Conservation (phyloP, 768 basidiomycete species). For the Xerocomus spinulosus region DNA sequence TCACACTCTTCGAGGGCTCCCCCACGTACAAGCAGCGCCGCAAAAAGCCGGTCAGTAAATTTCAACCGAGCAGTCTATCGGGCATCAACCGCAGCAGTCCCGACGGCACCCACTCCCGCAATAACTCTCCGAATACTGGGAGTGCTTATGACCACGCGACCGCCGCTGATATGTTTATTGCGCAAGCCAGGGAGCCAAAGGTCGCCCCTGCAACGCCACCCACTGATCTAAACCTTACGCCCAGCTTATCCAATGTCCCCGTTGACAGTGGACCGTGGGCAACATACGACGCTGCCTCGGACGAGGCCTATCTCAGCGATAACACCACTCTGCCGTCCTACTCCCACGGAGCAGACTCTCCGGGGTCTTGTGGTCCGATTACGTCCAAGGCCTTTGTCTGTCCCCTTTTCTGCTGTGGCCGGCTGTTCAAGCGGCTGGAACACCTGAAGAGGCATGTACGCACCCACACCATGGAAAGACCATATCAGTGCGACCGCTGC, state of each 20-base stretch:
- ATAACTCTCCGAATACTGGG: slow-evolving; percentile 11
- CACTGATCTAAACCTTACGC: slow-evolving; percentile 15
- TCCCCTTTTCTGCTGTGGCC: slow-evolving; percentile 77
- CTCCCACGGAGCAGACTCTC: slow-evolving; percentile 16
- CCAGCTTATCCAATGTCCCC: slow-evolving; percentile 18
- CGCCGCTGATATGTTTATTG: slow-evolving; percentile 64
- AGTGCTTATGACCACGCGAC: slow-evolving; percentile 36
- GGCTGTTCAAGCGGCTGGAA: slow-evolving; percentile 88
- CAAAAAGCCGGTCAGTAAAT: slow-evolving; percentile 57
- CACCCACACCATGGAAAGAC: slow-evolving; percentile 87
- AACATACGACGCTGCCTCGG: slow-evolving; percentile 15
- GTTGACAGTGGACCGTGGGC: slow-evolving; percentile 18
- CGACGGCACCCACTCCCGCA: slow-evolving; percentile 17
- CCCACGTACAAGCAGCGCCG: slow-evolving; percentile 87
- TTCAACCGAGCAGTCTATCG: slow-evolving; percentile 24
- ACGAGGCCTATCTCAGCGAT: slow-evolving; percentile 20
- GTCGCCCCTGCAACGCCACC: slow-evolving; percentile 17
- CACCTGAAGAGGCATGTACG: slow-evolving; percentile 84
- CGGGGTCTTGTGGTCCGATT: slow-evolving; percentile 24
- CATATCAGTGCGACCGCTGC: slow-evolving; percentile 72
- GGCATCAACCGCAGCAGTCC: slow-evolving; percentile 25
- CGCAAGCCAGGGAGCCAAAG: slow-evolving; percentile 54
- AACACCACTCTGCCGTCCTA: slow-evolving; percentile 16
- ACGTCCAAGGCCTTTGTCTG: slow-evolving; percentile 72
- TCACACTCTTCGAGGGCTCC: slow-evolving; percentile 79